phyloP scores from a whole-genome alignment of 140 eudicot species.

The Stevia rebaudiana region DNA sequence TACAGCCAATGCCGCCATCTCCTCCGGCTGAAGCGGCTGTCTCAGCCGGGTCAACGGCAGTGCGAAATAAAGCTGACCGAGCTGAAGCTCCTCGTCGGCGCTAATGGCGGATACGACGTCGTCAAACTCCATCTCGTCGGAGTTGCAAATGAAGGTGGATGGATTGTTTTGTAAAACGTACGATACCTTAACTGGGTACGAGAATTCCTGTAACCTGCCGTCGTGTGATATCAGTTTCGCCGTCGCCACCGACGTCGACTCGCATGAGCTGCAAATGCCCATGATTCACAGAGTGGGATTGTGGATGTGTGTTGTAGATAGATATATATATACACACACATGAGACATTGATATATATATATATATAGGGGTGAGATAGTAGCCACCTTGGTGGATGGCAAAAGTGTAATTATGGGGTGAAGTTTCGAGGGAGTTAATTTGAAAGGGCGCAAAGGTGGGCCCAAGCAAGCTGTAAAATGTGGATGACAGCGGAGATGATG shows the following conservation, averaged over 20 bases:
- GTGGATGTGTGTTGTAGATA: not conserved
- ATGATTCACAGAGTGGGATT: conserved; percentile 19
- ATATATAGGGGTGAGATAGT: conserved; percentile 13
- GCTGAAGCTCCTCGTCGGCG: conserved; percentile 58
- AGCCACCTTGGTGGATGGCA: conserved; percentile 21
- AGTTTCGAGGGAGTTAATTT: not conserved
- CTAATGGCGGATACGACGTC: conserved; percentile 56
- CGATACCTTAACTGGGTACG: conserved; percentile 69
- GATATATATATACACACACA: conserved; percentile 19
- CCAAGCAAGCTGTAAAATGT: conserved; percentile 37
- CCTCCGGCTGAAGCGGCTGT: conserved; percentile 63
- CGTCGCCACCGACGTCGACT: conserved; percentile 51
- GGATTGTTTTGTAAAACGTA: conserved; percentile 58
- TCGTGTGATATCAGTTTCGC: conserved; percentile 64
- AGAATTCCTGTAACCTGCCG: conserved; percentile 66
- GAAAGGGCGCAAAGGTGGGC: conserved; percentile 27
- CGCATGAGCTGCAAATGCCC: conserved; percentile 83
- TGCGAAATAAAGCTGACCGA: conserved; percentile 73
- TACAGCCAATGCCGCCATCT: conserved; percentile 97
- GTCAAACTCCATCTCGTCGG: conserved; percentile 96
- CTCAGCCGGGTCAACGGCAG: conserved; percentile 54
- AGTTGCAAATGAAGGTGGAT: conserved; percentile 62
- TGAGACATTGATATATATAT: too few species aligned
- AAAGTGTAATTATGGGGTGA: conserved; percentile 2
- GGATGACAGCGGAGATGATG: conserved; percentile 37